Evolutionary conservation across 1,284 basidiomycete genomes (phyloP).

Genomic region (Trichosporon sp.): DNA sequence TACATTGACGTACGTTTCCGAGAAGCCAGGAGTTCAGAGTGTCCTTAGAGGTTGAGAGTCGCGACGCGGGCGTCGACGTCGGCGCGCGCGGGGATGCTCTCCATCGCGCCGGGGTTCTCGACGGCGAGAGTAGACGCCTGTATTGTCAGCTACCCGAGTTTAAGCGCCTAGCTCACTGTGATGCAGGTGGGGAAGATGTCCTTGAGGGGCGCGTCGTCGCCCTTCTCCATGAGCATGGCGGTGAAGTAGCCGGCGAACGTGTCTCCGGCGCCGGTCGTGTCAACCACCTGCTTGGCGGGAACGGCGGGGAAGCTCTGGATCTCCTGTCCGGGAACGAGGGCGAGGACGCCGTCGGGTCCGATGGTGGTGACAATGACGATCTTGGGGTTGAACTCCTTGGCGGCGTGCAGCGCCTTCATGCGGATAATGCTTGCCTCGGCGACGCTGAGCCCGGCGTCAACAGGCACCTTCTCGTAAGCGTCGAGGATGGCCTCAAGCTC

Average conservation of each 20-base stretch:
- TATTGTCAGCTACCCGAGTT: slow-evolving; percentile 2
- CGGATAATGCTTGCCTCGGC: slow-evolving; percentile 19
- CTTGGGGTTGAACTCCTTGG: slow-evolving; percentile 22
- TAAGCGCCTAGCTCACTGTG: slow-evolving; percentile 12
- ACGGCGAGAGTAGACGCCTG: slow-evolving; percentile 31
- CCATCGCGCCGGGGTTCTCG: slow-evolving; percentile 33
- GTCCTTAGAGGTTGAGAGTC: background rate
- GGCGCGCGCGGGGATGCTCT: slow-evolving; percentile 31
- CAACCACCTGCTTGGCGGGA: slow-evolving; percentile 32
- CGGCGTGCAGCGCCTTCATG: slow-evolving; percentile 22
- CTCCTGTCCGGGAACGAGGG: slow-evolving; percentile 20
- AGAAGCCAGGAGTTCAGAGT: background rate
- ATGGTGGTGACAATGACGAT: slow-evolving; percentile 27
- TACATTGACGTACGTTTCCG: slow-evolving; percentile 4
- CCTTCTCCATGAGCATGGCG: slow-evolving; percentile 49
- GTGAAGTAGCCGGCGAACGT: slow-evolving; percentile 57
- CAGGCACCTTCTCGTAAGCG: slow-evolving; percentile 31
- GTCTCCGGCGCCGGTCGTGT: slow-evolving; percentile 58
- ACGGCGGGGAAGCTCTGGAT: slow-evolving; percentile 24
- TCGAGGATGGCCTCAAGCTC: slow-evolving; percentile 51
- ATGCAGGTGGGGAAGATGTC: slow-evolving; percentile 29
- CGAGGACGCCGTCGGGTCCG: slow-evolving; percentile 28
- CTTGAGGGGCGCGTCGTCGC: slow-evolving; percentile 26
- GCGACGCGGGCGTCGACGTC: slow-evolving; percentile 30
- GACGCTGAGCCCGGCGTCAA: slow-evolving; percentile 2